Evolutionary conservation across 208 protist genomes (phyloP).

Genomic region (Vickermania spadyakhi): DNA sequence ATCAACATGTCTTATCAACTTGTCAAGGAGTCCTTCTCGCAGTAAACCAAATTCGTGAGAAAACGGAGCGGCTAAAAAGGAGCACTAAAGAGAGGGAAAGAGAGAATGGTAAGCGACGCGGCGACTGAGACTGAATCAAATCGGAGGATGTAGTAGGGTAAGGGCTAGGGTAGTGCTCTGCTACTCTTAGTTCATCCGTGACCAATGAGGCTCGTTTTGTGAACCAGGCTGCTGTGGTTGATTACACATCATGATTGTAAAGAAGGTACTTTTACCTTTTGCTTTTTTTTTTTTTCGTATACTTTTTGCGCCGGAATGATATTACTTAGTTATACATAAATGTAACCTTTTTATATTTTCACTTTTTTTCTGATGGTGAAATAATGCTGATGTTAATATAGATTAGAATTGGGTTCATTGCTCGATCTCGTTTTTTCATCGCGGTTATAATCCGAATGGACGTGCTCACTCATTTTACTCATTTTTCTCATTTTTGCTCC

Average conservation of each 20-base stretch:
- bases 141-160: too few relatives aligned
- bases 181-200: too few relatives aligned
- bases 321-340: background rate
- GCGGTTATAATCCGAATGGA: background rate
- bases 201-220: too few relatives aligned
- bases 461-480: background rate
- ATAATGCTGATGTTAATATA: background rate
- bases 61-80: too few relatives aligned
- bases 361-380: background rate
- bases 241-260: background rate
- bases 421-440: background rate
- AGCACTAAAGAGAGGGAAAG: too few relatives aligned
- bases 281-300: constrained; percentile 1
- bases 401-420: background rate
- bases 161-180: too few relatives aligned
- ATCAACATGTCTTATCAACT: constrained; percentile 63
- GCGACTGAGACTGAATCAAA: too few relatives aligned
- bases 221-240: too few relatives aligned
- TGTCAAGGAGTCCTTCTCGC: constrained; percentile 31
- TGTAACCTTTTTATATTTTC: background rate
- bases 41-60: background rate
- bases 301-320: too few relatives aligned
- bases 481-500: background rate
- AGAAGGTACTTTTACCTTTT: background rate
- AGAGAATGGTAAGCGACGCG: too few relatives aligned